Base-by-base conservation (phyloP, 768 basidiomycete genomes). In the Mrakia hoshinonis region DNA sequence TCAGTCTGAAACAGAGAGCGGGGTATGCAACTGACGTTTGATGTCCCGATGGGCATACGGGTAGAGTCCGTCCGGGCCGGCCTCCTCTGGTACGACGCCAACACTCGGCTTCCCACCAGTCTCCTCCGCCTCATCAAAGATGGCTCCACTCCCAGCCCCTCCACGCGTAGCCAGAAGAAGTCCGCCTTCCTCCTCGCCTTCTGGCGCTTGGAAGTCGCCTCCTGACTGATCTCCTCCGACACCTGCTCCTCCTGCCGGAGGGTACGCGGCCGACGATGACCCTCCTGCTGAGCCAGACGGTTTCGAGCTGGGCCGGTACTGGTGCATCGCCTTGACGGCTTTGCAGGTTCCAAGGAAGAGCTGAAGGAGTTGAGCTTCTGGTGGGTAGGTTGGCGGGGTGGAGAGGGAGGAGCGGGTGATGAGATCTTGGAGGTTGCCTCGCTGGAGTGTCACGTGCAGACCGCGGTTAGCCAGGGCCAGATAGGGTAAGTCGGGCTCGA, bases 31-130 rank as follows among this genome's bases (percentile, higher is more conserved):
- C 48, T n/a, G 94, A 55, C 93, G 95, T 81, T 99, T 99, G 76
- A 98, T 82, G 81, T 99, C 96, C 68, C 96, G 84, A 80, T 99
- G 96, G 0, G 95, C 95, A 79, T 94, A 99, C 0, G 96, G 93
- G 10, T 92, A 85, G 36, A 88, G 58, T 36, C 75, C 74, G 0
- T 68, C 69, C 12, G 60, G 18, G 29, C 29, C 48, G n/a, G 75
- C 78, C 24, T 76, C 78, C 31, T 74, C 64, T 73, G 46, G 67
- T 69, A 12, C 51, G 13, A 38, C 47, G 1, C 55, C 68, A 1
- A 73, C 70, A 51, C 39, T 36, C 26, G 60, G 43, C 74, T 75
- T 75, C 20, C 79, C 81, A 63, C 81, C 82, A 55, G 79, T 81
- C 26, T 82, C 77, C 39, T 81, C 79, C 54, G 83, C 82, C 48